Base-by-base conservation (phyloP, 495 filamentous ascomycete species). In the Thozetella sp. region DNA sequence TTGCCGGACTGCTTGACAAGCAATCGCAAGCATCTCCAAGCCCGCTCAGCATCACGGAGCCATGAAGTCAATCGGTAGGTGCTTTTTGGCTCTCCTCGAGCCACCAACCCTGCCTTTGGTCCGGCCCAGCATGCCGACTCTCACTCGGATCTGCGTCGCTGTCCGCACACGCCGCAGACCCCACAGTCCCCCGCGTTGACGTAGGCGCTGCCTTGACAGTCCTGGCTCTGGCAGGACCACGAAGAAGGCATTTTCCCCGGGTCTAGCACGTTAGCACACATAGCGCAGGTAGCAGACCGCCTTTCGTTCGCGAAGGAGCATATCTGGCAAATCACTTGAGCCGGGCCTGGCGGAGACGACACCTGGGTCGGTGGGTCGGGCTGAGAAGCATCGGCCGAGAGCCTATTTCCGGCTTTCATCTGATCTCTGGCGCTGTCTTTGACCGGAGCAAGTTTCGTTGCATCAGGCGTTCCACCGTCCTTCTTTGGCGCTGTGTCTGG, bases 231-330 rank as follows among this genome's bases (percentile, higher is more conserved):
- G 64, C 90, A 92, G 27, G 73, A 75, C 90, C 90, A 92, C 22
- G 80, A 71, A 25, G 74, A 63, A 2, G 75, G 67, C 26, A 86
- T 73, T 45, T 75, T 78, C 13, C 66, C 54, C 0, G 78, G 67
- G 37, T 86, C 73, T 19, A 93, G 76, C 9, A 92, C 88, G 60
- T 91, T 83, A 24, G 85, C 79, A 61, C 90, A 93, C 48, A 85
- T 80, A 2, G 69, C 66, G 66, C 90, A 93, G 12, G 82, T 86
- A 1, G 83, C 64, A 22, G 82, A 72, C 22, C 58, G 54, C 0
- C 60, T 45, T 11, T 77, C 75, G 66, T 89, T 91, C 24, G 67
- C 66, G 58, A 88, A 81, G 2, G 89, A 88, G 65, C 90, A 93
- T 50, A 88, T 72, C 0, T 82, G 71, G n/a, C 43, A 48, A 3